Conservation (phyloP, 2,329 filamentous ascomycete species). For the Fusarium sp. region DNA sequence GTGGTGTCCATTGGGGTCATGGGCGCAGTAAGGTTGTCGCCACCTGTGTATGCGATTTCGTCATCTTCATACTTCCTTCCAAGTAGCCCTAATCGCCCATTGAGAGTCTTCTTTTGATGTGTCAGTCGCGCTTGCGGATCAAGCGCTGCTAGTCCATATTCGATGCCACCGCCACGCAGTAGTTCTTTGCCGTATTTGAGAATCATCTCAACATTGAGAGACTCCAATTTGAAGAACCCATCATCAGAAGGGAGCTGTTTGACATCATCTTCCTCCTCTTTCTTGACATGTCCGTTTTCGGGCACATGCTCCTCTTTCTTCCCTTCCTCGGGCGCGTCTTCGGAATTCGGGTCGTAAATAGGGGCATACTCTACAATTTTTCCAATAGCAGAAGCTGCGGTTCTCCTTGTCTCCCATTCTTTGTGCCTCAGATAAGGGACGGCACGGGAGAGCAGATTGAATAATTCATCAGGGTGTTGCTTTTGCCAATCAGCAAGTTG, state of each 20-base stretch:
- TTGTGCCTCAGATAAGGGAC: constrained; percentile 96
- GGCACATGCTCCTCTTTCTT: constrained; percentile 50
- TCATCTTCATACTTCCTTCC: constrained; percentile 89
- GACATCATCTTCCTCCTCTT: constrained; percentile 69
- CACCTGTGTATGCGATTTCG: constrained; percentile 68
- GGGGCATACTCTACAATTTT: constrained; percentile 92
- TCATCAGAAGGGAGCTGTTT: constrained; percentile 55
- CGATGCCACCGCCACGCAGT: constrained; percentile 84
- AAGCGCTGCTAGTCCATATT: constrained; percentile 83
- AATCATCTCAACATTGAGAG: constrained; percentile 80
- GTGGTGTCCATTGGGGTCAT: constrained; percentile 56
- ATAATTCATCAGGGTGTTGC: constrained; percentile 95
- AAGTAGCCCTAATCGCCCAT: constrained; percentile 81
- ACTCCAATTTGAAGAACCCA: constrained; percentile 75
- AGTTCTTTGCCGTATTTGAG: constrained; percentile 86
- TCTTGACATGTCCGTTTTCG: constrained; percentile 61
- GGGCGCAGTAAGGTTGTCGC: constrained; percentile 56
- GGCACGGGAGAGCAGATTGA: constrained; percentile 91
- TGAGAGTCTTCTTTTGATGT: constrained; percentile 89
- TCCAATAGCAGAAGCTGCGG: constrained; percentile 91
- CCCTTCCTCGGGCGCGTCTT: constrained; percentile 62
- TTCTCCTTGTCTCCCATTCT: constrained; percentile 95
- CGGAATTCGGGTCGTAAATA: constrained; percentile 85
- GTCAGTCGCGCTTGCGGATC: constrained; percentile 82
- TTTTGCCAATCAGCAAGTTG: constrained; percentile 98